A percentile compares a stretch with the other conserved stretches of the same genome.
Evolutionary conservation across 2,329 filamentous ascomycete genomes (phyloP).

Genomic region (Fusarium mundagurra): DNA sequence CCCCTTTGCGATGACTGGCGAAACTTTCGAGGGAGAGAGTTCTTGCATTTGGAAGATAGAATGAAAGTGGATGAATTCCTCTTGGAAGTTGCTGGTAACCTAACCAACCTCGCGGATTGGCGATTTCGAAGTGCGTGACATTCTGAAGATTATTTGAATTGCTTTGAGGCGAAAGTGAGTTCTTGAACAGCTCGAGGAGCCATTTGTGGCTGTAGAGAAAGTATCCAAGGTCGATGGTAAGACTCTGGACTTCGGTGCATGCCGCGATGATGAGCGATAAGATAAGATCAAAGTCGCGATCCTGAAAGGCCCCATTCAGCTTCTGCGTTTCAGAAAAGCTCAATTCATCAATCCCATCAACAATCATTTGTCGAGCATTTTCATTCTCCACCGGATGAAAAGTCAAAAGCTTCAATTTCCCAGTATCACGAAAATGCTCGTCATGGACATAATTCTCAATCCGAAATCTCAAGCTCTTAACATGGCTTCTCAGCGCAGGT

Average conservation of each 20-base stretch:
- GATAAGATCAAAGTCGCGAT: neutral
- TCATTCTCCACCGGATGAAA: neutral
- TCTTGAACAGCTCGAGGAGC: neutral
- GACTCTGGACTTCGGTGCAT: neutral
- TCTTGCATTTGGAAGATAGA: neutral
- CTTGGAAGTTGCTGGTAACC: neutral
- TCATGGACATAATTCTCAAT: neutral
- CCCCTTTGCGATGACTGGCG: neutral
- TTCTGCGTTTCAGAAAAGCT: neutral
- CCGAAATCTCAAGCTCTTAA: neutral
- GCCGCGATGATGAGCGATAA: neutral
- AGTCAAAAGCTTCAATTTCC: neutral
- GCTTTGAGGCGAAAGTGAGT: fast-evolving
- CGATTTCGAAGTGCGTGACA: neutral
- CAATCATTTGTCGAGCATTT: fast-evolving
- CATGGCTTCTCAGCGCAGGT: neutral
- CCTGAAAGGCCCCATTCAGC: fast-evolving
- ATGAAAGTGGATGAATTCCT: neutral
- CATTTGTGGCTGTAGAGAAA: neutral
- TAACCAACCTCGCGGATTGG: neutral
- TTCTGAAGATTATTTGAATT: neutral
- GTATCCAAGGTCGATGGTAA: neutral
- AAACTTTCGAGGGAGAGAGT: neutral
- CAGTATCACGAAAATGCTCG: neutral
- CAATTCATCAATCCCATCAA: neutral